These are phyloP conservation scores for Dictyostelium capitatum DNA, from an alignment of 78 protist genomes.

Conservation along the genomic window DNA sequence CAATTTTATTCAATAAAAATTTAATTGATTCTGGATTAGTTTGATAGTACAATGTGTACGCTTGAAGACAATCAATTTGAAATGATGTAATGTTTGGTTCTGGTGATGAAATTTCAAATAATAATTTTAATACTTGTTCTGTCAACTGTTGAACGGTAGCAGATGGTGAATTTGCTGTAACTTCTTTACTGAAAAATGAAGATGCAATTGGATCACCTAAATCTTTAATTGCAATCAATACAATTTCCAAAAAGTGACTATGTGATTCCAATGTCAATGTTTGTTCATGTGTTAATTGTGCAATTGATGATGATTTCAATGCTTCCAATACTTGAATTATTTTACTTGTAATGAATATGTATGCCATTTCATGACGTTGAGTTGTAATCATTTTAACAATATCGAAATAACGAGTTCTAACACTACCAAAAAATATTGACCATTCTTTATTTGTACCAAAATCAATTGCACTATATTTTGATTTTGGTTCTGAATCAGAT, in stretches of 20 bases:
- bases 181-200: background rate
- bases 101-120: background rate
- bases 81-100: slow-evolving; percentile 68
- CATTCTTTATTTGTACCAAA: slow-evolving; percentile 65
- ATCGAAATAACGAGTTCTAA: slow-evolving; percentile 17
- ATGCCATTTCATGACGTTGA: slow-evolving; percentile 12
- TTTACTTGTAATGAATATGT: background rate
- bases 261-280: slow-evolving; percentile 40
- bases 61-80: slow-evolving; percentile 64
- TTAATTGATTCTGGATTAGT: slow-evolving; percentile 49
- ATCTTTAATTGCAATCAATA: slow-evolving; percentile 5
- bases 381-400: slow-evolving; percentile 24
- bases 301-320: background rate
- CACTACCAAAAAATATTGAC: slow-evolving; percentile 37
- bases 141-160: background rate
- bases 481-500: background rate
- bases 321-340: slow-evolving; percentile 1
- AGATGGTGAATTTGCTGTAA: background rate
- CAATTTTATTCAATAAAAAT: slow-evolving; percentile 30
- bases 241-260: slow-evolving; percentile 10
- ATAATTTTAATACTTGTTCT: slow-evolving; percentile 3
- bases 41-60: slow-evolving; percentile 29
- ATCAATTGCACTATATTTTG: slow-evolving; percentile 46
- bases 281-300: slow-evolving; percentile 53
- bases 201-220: background rate